These are phyloP conservation scores for Volutella citrinella DNA, from an alignment of 2,329 filamentous ascomycete species.

Conservation along the genomic window DNA sequence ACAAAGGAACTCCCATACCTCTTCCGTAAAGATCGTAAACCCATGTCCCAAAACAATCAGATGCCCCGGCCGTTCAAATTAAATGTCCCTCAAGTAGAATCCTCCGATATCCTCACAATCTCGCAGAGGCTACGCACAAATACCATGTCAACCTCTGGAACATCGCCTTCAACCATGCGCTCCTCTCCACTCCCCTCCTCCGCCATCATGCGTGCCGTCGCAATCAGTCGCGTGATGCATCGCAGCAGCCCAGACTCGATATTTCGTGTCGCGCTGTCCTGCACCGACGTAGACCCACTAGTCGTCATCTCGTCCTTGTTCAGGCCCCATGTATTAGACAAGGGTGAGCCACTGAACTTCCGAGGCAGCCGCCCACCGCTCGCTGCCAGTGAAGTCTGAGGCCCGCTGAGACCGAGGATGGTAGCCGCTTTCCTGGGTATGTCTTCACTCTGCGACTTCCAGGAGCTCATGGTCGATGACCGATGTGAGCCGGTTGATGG, in stretches of 20 bases:
- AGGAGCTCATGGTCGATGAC: slow-evolving; percentile 10
- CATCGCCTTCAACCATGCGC: slow-evolving; percentile 27
- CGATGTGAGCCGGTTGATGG: slow-evolving; percentile 12
- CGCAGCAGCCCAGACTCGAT: slow-evolving; percentile 48
- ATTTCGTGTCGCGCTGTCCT: slow-evolving; percentile 37
- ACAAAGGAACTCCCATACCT: too few relatives aligned
- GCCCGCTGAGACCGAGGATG: slow-evolving; percentile 44
- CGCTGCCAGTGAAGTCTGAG: slow-evolving; percentile 14
- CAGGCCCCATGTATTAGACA: slow-evolving; percentile 22
- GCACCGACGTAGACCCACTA: slow-evolving; percentile 16
- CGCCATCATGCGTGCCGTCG: slow-evolving; percentile 42
- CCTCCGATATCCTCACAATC: slow-evolving; percentile 39
- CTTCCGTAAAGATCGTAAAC: too few relatives aligned
- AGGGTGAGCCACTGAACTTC: slow-evolving; percentile 25
- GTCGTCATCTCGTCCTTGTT: slow-evolving; percentile 24
- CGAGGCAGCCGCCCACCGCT: slow-evolving; percentile 22
- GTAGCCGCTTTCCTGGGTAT: slow-evolving; percentile 53
- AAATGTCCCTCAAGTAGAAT: slow-evolving; percentile 18
- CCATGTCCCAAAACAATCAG: background rate
- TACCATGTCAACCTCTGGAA: slow-evolving; percentile 33
- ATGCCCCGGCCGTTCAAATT: background rate
- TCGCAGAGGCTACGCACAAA: slow-evolving; percentile 41
- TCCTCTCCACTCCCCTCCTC: slow-evolving; percentile 28
- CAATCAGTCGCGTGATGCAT: slow-evolving; percentile 50
- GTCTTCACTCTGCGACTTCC: slow-evolving; percentile 28